These are phyloP conservation scores for Aspergillus pseudoglaucus DNA, from an alignment of 2,329 filamentous ascomycete genomes.

Conservation along the genomic window DNA sequence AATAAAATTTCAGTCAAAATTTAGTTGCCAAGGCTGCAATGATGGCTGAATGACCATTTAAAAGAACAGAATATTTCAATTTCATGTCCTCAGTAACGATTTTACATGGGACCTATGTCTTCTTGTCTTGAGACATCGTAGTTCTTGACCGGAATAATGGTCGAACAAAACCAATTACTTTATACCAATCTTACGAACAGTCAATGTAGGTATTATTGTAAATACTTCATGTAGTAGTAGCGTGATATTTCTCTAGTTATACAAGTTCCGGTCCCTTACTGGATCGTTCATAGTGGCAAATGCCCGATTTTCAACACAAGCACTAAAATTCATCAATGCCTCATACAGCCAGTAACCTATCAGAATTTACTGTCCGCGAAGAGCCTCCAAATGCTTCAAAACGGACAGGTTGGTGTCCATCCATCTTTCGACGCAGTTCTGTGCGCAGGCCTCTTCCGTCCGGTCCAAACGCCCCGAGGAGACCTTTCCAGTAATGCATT, in stretches of 20 bases:
- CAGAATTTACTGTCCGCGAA: constrained; percentile 41
- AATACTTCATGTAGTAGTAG: too few relatives aligned
- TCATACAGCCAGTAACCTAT: not conserved
- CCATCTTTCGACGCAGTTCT: constrained; percentile 91
- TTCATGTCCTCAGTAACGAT: not conserved
- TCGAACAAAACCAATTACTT: too few relatives aligned
- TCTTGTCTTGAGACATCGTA: too few relatives aligned
- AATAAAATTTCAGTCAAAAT: constrained; percentile 28
- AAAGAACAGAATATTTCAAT: constrained; percentile 6
- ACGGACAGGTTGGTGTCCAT: constrained; percentile 81
- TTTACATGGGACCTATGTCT: not conserved
- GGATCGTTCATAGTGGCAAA: too few relatives aligned
- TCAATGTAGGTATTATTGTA: too few relatives aligned
- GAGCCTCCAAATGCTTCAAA: constrained; percentile 71
- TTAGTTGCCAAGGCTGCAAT: constrained; percentile 25
- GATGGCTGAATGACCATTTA: constrained; percentile 34
- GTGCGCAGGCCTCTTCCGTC: constrained; percentile 73
- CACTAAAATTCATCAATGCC: not conserved
- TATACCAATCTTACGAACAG: too few relatives aligned
- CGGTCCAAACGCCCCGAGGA: constrained; percentile 66
- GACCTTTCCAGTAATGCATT: constrained; percentile 75
- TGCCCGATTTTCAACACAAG: not conserved
- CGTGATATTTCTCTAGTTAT: too few relatives aligned
- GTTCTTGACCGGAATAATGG: too few relatives aligned
- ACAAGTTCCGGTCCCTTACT: too few relatives aligned